Percentiles rank a stretch among this genome's conserved stretches.
These are phyloP conservation scores for Paragyromitra xinjiangensis DNA, from an alignment of 495 filamentous ascomycete species.

Conservation along the genomic window DNA sequence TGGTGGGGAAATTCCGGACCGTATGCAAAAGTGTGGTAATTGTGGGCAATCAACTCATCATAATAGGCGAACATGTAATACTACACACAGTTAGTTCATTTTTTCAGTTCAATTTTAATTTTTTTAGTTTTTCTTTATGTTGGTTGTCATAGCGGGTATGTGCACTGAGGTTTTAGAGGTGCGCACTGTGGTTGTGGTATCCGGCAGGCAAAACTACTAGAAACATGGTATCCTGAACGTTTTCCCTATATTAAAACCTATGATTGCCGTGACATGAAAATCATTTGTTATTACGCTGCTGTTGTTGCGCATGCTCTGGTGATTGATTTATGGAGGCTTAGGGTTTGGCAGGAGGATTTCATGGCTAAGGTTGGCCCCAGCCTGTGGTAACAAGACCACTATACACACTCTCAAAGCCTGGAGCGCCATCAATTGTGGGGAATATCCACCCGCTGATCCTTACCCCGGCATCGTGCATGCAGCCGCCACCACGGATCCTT, in stretches of 20 bases:
- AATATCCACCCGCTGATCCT: background rate
- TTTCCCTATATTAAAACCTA: background rate
- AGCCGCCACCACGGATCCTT: background rate
- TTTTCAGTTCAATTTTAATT: background rate
- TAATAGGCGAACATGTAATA: conserved; percentile 13
- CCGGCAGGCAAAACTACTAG: background rate
- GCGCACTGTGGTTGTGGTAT: conserved; percentile 9
- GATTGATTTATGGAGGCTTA: too few relatives aligned
- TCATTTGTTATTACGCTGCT: too few relatives aligned
- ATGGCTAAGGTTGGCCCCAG: too few relatives aligned
- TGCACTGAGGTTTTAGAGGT: background rate
- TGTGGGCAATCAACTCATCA: background rate
- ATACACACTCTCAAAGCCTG: too few relatives aligned
- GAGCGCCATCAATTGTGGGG: too few relatives aligned
- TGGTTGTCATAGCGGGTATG: background rate
- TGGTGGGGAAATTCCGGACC: conserved; percentile 16
- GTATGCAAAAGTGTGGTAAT: background rate
- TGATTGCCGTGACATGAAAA: too few relatives aligned
- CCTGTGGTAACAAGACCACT: too few relatives aligned
- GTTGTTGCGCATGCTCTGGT: too few relatives aligned
- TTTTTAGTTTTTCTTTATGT: background rate
- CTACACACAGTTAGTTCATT: background rate
- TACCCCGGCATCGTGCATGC: background rate
- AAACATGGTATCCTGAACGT: conserved; percentile 16
- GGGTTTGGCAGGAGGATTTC: too few relatives aligned